Conservation (phyloP, 2,329 filamentous ascomycete species). For the Arthroderma uncinatum region DNA sequence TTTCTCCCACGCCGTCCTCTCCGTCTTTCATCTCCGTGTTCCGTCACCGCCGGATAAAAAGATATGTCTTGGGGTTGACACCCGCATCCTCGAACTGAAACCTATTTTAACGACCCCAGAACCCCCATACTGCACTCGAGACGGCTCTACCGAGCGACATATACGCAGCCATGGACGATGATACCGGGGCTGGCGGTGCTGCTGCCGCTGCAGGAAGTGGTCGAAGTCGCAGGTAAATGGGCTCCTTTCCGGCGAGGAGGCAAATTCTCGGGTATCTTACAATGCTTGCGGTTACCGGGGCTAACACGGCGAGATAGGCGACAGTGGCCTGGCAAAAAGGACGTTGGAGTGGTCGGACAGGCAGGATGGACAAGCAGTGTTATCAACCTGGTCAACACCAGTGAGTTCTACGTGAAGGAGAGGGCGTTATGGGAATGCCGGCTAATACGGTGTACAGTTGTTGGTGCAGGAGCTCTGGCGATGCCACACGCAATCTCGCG, state of each 20-base stretch:
- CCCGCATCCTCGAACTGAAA: neutral
- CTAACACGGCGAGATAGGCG: slow-evolving; percentile 9
- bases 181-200: slow-evolving; percentile 6
- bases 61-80: slow-evolving; percentile 7
- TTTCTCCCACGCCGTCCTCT: neutral
- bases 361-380: slow-evolving; percentile 85
- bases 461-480: slow-evolving; percentile 86
- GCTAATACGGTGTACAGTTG: slow-evolving; percentile 45
- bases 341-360: slow-evolving; percentile 56
- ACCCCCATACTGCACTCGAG: neutral
- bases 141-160: neutral
- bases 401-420: slow-evolving; percentile 38
- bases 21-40: neutral
- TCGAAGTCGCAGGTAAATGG: slow-evolving; percentile 11
- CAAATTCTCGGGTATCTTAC: neutral
- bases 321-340: slow-evolving; percentile 51
- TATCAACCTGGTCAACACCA: slow-evolving; percentile 93
- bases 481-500: slow-evolving; percentile 94
- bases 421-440: neutral
- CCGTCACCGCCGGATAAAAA: neutral
- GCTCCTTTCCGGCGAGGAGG: neutral
- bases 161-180: slow-evolving; percentile 10
- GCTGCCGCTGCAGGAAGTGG: slow-evolving; percentile 7
- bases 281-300: neutral
- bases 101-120: neutral